Evolutionary conservation across 306 rosid species (phyloP).

Genomic region (Castanopsis chinensis): DNA sequence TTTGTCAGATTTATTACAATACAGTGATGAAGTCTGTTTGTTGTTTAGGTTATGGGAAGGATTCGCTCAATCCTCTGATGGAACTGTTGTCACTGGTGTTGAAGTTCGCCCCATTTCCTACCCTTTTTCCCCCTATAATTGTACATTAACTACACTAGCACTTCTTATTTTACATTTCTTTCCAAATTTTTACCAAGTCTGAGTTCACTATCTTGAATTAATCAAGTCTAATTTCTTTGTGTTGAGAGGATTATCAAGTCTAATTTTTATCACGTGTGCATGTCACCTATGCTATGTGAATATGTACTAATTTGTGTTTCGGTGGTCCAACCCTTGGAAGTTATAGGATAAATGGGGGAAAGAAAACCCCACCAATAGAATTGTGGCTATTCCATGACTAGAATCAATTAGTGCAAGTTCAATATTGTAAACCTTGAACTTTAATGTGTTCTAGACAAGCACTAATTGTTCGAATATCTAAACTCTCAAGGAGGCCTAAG

Average conservation of each 20-base stretch:
- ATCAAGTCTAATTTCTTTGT: neutral
- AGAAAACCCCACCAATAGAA: too few relatives aligned
- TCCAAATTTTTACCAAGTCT: neutral
- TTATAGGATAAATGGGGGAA: too few relatives aligned
- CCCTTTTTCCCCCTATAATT: neutral
- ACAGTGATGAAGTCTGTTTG: constrained; percentile 9
- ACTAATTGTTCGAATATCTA: neutral
- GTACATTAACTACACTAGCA: neutral
- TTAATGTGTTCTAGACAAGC: too few relatives aligned
- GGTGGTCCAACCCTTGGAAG: too few relatives aligned
- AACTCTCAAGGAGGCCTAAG: neutral
- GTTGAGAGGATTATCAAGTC: neutral
- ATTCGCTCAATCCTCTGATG: constrained; percentile 87
- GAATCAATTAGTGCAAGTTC: too few relatives aligned
- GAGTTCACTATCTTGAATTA: neutral
- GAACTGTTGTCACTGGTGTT: constrained; percentile 80
- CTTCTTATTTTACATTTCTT: neutral
- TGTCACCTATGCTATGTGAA: neutral
- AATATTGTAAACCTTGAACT: too few relatives aligned
- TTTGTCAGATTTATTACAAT: neutral
- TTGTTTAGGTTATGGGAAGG: constrained; percentile 84
- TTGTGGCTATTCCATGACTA: too few relatives aligned
- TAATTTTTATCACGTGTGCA: neutral
- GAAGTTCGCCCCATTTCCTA: constrained; percentile 50
- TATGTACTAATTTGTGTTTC: neutral